Evolutionary conservation across 257 asterid species (phyloP), one percentile per base, ranked within the genome.

Genomic region (Solanum etuberosum): DNA sequence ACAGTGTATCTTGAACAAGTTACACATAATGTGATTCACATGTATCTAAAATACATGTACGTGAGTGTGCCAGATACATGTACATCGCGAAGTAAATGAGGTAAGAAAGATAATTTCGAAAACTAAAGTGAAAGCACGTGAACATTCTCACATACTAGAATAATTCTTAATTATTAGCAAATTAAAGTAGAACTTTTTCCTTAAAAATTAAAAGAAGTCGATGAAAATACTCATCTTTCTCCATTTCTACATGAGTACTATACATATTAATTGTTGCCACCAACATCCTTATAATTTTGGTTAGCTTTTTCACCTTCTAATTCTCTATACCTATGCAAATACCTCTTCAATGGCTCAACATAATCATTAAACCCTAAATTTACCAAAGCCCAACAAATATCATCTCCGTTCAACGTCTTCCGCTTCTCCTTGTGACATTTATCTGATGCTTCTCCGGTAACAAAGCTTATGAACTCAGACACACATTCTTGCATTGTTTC

Each of bases 401-500:
- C 98, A 84, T 93, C 98, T 2, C 96, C 98, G 87, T 93, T 93
- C 42, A 94, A 91, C 15, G 98, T 94, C 72, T 94, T 94, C 31
- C 96, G 71, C 86, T 93, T 88, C 91, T 94, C 96, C 73, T 90
- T 91, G 27, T 90, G 92, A 87, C 98, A 94, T 93, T 90, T 94
- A 42, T 94, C 96, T 3, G 98, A 93, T 4, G 96, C 96, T 83
- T 93, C 98, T 0, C 95, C 70, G 1, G 98, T 94, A 46, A 94
- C 98, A 35, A 94, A 94, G 43, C 95, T 89, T n/a, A 94, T 92
- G 92, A 94, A 94, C 78, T 94, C 98, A 1, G 98, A 94, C 14
- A 90, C 98, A 15, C 96, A 94, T 86, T 94, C 96, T 73, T 94
- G 96, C 95, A 94, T 93, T 15, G 98, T 94, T 57, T 94, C 98